Percentiles rank a stretch among this genome's conserved stretches.
These are phyloP conservation scores for Magnaporthales sp. DNA, from an alignment of 2,329 filamentous ascomycete genomes.

Conservation along the genomic window DNA sequence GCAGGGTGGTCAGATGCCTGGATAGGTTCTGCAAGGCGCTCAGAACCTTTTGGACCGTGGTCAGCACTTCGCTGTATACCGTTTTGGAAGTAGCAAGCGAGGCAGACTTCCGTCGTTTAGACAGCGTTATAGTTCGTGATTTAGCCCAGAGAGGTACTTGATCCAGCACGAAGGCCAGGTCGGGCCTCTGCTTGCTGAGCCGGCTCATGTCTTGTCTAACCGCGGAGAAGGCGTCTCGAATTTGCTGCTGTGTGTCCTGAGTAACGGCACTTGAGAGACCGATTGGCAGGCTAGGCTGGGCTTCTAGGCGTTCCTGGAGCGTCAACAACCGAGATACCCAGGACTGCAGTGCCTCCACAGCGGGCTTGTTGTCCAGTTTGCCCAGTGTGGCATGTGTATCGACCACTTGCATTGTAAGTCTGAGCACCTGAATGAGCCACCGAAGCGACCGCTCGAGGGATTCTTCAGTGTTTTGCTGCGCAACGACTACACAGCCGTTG, in stretches of 20 bases:
- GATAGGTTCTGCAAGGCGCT: conserved; percentile 70
- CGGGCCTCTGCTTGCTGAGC: conserved; percentile 39
- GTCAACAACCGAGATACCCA: conserved; percentile 41
- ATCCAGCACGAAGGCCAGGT: conserved; percentile 54
- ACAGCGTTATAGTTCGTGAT: conserved; percentile 7
- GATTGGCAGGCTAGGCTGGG: conserved; percentile 39
- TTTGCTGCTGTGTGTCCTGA: conserved; percentile 21
- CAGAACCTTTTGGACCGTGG: conserved; percentile 65
- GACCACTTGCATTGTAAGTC: conserved; percentile 52
- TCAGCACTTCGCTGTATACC: conserved; percentile 40
- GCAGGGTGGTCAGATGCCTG: conserved; percentile 43
- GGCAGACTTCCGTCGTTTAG: conserved; percentile 7
- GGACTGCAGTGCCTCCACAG: conserved; percentile 35
- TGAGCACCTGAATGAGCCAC: conserved; percentile 66
- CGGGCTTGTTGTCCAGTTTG: conserved; percentile 33
- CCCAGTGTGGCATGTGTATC: conserved; percentile 60
- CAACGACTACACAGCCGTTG: background rate
- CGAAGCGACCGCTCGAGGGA: conserved; percentile 22
- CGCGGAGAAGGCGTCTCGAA: conserved; percentile 25
- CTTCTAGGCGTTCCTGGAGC: conserved; percentile 30
- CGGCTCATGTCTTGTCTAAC: conserved; percentile 33
- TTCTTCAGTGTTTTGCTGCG: conserved; percentile 6
- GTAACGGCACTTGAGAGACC: conserved; percentile 35
- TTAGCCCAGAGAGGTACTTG: conserved; percentile 60
- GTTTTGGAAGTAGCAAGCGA: background rate